A percentile compares a stretch with the other conserved stretches of the same genome.
Evolutionary conservation across 495 filamentous ascomycete genomes (phyloP).

Genomic region (Tirmania nivea): DNA sequence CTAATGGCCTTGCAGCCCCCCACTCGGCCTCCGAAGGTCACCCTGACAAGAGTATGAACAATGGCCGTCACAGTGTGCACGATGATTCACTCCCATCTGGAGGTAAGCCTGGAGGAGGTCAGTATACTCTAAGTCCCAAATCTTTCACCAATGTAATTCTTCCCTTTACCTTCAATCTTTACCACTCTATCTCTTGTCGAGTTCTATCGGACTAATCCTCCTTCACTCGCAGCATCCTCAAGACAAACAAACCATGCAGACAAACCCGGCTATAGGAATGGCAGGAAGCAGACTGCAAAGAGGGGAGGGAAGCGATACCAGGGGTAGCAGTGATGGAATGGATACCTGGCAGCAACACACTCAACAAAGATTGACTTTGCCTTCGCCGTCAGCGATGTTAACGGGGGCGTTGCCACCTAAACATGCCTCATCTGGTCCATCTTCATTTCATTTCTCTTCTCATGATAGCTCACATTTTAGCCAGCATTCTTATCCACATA

Average conservation of each 20-base stretch:
- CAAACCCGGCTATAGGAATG: not conserved
- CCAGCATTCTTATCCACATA: conserved; percentile 5
- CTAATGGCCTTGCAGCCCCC: not conserved
- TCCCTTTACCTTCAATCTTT: not conserved
- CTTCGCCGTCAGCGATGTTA: conserved; percentile 12
- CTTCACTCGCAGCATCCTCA: not conserved
- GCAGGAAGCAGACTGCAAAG: not conserved
- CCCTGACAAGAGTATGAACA: not conserved
- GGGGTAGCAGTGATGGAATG: not conserved
- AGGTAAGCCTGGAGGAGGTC: conserved; percentile 1
- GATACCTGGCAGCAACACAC: not conserved
- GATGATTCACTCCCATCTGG: not conserved
- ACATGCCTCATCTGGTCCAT: not conserved
- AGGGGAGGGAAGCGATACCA: not conserved
- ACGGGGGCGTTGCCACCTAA: conserved; percentile 10
- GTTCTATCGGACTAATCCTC: not conserved
- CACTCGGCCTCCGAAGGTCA: not conserved
- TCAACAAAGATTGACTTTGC: conserved; percentile 1
- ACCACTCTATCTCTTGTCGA: not conserved
- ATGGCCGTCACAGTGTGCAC: not conserved
- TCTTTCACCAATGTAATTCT: not conserved
- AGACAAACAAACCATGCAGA: not conserved
- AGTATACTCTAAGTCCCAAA: conserved; percentile 3
- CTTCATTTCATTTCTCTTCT: not conserved
- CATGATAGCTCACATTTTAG: conserved; percentile 4